Base-by-base conservation (phyloP, 1,284 basidiomycete genomes). In the Sanghuangporus weigelae region DNA sequence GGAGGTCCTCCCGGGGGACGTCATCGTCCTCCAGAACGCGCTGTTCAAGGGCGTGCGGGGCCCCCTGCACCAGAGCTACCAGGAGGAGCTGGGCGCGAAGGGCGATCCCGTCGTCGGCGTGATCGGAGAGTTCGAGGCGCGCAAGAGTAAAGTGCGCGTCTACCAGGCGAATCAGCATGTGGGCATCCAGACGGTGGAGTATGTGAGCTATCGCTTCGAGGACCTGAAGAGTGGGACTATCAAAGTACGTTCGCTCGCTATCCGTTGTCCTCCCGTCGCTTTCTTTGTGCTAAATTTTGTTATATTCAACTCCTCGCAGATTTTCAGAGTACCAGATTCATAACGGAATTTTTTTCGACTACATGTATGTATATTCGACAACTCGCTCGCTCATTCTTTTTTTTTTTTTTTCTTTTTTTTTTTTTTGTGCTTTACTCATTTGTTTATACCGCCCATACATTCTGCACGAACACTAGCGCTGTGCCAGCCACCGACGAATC, bases 1-100 rank as follows among this genome's bases (percentile, higher is more conserved):
- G 70, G 93, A 95, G 60, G 90, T 94, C 63, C 81, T 93, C 78
- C 88, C 93, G 0, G 95, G 95, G 1, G 95, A 97, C 75, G 76
- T 97, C 5, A 80, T 94, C 48, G 82, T 85, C 58, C 76, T 96
- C 68, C 77, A 81, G 61, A 90, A 93, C 60, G 92, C 90, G 59
- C 89, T 85, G 72, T 79, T 98, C 70, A 95, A 94, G 73, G 95
- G 95, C 0, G 90, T 94, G 71, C 96, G 94, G 74, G 86, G 88
- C 0, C 12, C 14, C 14, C 73, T 96, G 58, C 83, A 88, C 57
- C 78, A 81, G 55, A 96, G 96, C 72, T 81, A 79, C 64, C 83
- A 84, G 79, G 76, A 77, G 71, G 81, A 86, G 4, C 84, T 87
- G 3, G 82, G 80, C 2, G 83, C 80, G n/a, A 77, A 77, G 2